Evolutionary conservation across 2,329 filamentous ascomycete species (phyloP), one percentile per base, ranked within the genome.

Genomic region (Simplicillium aogashimaense): DNA sequence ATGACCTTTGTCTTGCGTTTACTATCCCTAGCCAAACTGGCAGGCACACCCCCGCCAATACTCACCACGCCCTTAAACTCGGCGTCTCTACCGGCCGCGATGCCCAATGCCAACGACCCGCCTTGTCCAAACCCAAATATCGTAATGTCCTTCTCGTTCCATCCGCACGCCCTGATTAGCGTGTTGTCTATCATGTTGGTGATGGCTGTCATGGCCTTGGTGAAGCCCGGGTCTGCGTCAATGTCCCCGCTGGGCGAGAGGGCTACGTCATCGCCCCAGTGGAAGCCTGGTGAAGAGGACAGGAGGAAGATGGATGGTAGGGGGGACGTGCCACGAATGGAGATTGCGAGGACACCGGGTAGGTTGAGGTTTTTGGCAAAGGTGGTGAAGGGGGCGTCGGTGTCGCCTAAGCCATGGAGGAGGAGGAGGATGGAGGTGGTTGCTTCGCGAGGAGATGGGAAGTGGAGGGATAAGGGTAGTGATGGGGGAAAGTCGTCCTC

Each of bases 321-420:
- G 0, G 76, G 74, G 17, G 69, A 69, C 0, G 83, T 79, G 0
- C 81, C 88, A 53, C 83, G 83, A 33, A 94, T 66, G 7, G 85
- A 75, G 40, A 95, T 74, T 51, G 79, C 78, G 42, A 81, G 73
- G 39, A 88, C 88, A 53, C 88, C 84, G 0, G 87, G 86, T 3
- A 94, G 75, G 45, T 73, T 69, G 45, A 94, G 63, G 49, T 76
- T 78, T 42, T 69, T 67, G 15, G 80, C 85, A 45, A 94, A 83
- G 35, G 64, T 63, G 44, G 76, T 72, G 58, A 92, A 94, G 29
- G 83, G 70, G 3, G 57, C 53, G 44, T 86, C 74, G 29, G 74
- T 78, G 63, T 94, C 88, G 46, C 88, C 88, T 11, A 94, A 74
- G 47, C 87, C 87, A 60, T 94, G 88, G 43, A 94, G 77, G 38